Percentiles rank a stretch among this genome's conserved stretches.
phyloP scores from a whole-genome alignment of 129 eudicot genomes.

The Flaveria sonorensis region DNA sequence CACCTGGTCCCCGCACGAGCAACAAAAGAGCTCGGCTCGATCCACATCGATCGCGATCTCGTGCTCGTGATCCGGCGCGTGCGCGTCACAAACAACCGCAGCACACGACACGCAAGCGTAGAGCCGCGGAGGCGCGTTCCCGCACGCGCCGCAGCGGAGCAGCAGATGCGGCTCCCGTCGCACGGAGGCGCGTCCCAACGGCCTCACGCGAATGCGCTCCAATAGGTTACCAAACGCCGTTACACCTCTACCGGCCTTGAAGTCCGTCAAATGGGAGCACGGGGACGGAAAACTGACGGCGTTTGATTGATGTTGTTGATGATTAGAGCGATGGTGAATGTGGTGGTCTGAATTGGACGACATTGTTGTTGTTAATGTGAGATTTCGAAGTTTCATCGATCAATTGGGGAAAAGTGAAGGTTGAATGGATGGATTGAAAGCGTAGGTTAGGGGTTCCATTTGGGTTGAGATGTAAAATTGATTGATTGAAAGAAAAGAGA shows the following conservation, averaged over 20 bases:
- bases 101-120: conserved; percentile 65
- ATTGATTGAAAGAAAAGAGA: too few species aligned
- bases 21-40: conserved; percentile 81
- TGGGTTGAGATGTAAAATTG: too few species aligned
- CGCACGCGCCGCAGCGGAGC: conserved; percentile 46
- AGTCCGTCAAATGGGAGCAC: conserved; percentile 52
- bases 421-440: conserved; percentile 10
- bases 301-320: conserved; percentile 35
- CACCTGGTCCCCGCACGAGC: conserved; percentile 69
- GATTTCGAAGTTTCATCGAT: conserved; percentile 33
- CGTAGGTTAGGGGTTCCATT: background rate
- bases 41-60: conserved; percentile 64
- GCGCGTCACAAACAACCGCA: conserved; percentile 49
- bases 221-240: conserved; percentile 48
- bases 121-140: conserved; percentile 43
- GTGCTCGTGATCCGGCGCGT: conserved; percentile 68
- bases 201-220: conserved; percentile 48
- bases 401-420: background rate
- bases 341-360: conserved; percentile 35
- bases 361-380: conserved; percentile 29
- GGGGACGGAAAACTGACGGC: conserved; percentile 37
- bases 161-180: conserved; percentile 30
- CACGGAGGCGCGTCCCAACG: conserved; percentile 66
- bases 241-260: conserved; percentile 52
- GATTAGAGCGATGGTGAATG: conserved; percentile 21